Evolutionary conservation across 148 eudicot genomes (phyloP), one percentile per base, ranked within the genome.

Genomic region (Silene latifolia): DNA sequence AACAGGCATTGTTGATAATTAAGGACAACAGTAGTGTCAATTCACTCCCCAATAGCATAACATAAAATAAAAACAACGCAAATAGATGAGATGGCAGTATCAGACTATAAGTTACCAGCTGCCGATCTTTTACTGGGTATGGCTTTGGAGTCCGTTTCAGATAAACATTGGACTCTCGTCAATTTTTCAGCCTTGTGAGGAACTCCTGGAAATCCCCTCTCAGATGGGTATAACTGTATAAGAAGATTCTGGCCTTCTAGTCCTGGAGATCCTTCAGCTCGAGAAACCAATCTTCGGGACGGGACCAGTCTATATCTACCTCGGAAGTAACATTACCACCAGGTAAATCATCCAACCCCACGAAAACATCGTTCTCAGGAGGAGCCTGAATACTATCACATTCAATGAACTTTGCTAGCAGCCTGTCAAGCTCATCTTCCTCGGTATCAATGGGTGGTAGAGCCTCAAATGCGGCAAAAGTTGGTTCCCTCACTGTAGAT

Each of bases 261-360:
- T 53, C 73, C 21, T 14, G 61, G 44, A 59, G 76, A 72, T 75
- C 70, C 44, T 65, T 69, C 39, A 83, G 72, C 72, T 83, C 84
- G 8, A 48, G 44, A 42, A 70, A 81, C 8, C 61, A 76, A 64
- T 77, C 75, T 5, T 69, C 48, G 3, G 69, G 15, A 4, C 29
- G n/a, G 23, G 63, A 54, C 79, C 74, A 60, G 39, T 77, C 67
- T 1, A 17, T 5, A n/a, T 46, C 19, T 53, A 19, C 25, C 9
- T 21, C 54, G 62, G 74, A 11, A 39, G 72, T 59, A n/a, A 68
- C 39, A 63, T 23, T 21, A 24, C 53, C 63, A 19, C 63, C 73
- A 14, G 18, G 17, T 27, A 74, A 3, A 63, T 80, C 75, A 4
- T 18, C 79, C 64, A 79, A 73, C 5, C 75, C 79, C 6, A n/a